Conservation (phyloP, 2,329 filamentous ascomycete genomes). For the Paecilomyces fulvus region DNA sequence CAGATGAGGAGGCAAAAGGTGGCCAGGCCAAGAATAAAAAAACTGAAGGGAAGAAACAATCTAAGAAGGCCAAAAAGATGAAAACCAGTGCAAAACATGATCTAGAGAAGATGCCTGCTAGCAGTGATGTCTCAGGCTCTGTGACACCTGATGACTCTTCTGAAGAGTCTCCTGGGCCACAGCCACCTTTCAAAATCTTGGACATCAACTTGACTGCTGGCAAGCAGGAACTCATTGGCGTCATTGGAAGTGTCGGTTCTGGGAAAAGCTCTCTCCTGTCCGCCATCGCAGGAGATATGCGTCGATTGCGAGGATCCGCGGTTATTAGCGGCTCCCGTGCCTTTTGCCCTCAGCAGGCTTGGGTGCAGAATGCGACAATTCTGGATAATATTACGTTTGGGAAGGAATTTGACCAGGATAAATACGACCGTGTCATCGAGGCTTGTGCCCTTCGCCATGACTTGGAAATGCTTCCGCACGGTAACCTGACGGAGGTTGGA, state of each 20-base stretch:
- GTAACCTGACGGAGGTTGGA: constrained; percentile 36
- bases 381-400: constrained; percentile 77
- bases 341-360: constrained; percentile 72
- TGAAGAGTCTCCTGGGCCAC: constrained; percentile 6
- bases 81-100: neutral
- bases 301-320: constrained; percentile 32
- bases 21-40: neutral
- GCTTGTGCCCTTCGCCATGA: constrained; percentile 12
- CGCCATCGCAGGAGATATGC: constrained; percentile 64
- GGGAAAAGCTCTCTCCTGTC: constrained; percentile 69
- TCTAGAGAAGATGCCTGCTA: neutral
- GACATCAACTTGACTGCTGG: constrained; percentile 19
- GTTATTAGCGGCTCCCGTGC: constrained; percentile 1
- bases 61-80: constrained; percentile 4
- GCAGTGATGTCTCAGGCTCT: constrained; percentile 14
- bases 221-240: constrained; percentile 23
- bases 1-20: constrained; percentile 4
- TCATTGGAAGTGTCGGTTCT: constrained; percentile 42
- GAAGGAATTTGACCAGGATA: constrained; percentile 36
- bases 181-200: constrained; percentile 24
- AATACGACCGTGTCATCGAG: constrained; percentile 12
- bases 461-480: constrained; percentile 21
- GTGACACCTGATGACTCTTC: constrained; percentile 8
- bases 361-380: constrained; percentile 79
- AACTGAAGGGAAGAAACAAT: constrained; percentile 3